A percentile compares a stretch with the other conserved stretches of the same genome.
Conservation (phyloP, 1,139 yeast species). For the Scheffersomyces cryptocercus region DNA sequence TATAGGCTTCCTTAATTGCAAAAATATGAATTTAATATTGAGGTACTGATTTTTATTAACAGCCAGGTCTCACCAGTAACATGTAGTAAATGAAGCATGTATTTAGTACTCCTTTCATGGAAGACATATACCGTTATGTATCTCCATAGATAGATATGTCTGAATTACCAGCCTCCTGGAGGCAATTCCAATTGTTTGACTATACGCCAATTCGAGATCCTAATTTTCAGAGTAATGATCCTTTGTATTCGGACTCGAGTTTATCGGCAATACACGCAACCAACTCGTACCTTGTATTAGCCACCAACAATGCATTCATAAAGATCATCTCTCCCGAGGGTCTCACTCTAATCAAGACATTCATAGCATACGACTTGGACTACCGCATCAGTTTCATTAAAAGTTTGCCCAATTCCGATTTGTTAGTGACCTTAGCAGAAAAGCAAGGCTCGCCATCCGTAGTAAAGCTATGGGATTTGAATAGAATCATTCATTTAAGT, state of each 20-base stretch:
- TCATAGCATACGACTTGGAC: slow-evolving; percentile 65
- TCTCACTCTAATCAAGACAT: slow-evolving; percentile 48
- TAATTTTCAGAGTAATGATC: slow-evolving; percentile 56
- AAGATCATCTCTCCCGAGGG: slow-evolving; percentile 54
- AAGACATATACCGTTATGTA: too few species aligned
- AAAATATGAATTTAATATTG: background rate
- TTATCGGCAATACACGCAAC: slow-evolving; percentile 63
- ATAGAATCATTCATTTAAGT: slow-evolving; percentile 41
- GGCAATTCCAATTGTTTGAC: slow-evolving; percentile 88
- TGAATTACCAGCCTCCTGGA: slow-evolving; percentile 59
- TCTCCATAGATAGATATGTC: background rate
- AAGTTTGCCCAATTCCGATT: slow-evolving; percentile 46
- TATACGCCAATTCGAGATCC: slow-evolving; percentile 86
- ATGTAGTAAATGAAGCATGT: too few species aligned
- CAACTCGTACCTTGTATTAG: slow-evolving; percentile 54
- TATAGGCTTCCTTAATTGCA: background rate
- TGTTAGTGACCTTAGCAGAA: slow-evolving; percentile 73
- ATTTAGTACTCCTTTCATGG: too few species aligned
- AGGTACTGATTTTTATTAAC: too few species aligned
- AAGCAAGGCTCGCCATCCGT: slow-evolving; percentile 67
- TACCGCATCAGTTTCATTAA: slow-evolving; percentile 61
- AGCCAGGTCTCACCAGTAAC: too few species aligned
- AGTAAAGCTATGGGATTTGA: slow-evolving; percentile 73
- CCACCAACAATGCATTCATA: slow-evolving; percentile 56
- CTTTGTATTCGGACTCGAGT: slow-evolving; percentile 79